Percentiles rank a stretch among this genome's conserved stretches.
phyloP scores from a whole-genome alignment of 192 early-diverging fungal genomes.

The Coemansia sp. region DNA sequence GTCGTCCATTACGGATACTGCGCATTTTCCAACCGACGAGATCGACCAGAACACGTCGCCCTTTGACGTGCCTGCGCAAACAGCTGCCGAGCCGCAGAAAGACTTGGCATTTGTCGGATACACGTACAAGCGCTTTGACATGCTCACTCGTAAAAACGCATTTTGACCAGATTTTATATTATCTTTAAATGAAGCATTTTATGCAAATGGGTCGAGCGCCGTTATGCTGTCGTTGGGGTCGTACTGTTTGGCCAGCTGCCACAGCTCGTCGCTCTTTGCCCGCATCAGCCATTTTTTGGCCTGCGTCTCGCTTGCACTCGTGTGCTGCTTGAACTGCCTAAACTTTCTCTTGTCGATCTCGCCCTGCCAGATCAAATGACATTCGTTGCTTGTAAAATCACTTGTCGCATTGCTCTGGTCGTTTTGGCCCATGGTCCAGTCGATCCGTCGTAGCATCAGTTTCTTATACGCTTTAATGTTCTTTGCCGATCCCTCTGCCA shows the following conservation, averaged over 20 bases:
- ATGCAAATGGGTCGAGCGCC: conserved; percentile 19
- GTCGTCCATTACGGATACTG: conserved; percentile 93
- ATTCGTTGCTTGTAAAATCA: conserved; percentile 67
- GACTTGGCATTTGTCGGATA: conserved; percentile 99
- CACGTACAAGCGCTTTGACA: conserved; percentile 94
- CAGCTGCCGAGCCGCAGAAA: conserved; percentile 62
- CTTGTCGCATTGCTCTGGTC: conserved; percentile 20
- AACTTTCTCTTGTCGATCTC: conserved; percentile 76
- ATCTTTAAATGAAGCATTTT: background rate
- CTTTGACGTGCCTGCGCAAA: conserved; percentile 29
- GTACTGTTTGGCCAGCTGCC: conserved; percentile 73
- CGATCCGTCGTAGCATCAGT: conserved; percentile 91
- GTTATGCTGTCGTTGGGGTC: conserved; percentile 29
- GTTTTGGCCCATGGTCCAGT: conserved; percentile 66
- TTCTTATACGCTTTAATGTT: conserved; percentile 91
- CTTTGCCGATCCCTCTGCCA: conserved; percentile 93
- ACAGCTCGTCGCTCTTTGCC: conserved; percentile 76
- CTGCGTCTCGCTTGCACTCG: conserved; percentile 70
- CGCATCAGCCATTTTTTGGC: conserved; percentile 72
- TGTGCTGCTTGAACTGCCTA: conserved; percentile 69
- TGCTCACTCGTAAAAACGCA: conserved; percentile 70
- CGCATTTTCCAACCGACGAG: conserved; percentile 96
- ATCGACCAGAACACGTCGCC: conserved; percentile 70
- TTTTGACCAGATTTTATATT: conserved; percentile 33
- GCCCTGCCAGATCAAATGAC: conserved; percentile 94